A percentile compares a stretch with the other conserved stretches of the same genome.
Evolutionary conservation across 2,329 filamentous ascomycete species (phyloP).

Genomic region (Verticillium albo-atrum): DNA sequence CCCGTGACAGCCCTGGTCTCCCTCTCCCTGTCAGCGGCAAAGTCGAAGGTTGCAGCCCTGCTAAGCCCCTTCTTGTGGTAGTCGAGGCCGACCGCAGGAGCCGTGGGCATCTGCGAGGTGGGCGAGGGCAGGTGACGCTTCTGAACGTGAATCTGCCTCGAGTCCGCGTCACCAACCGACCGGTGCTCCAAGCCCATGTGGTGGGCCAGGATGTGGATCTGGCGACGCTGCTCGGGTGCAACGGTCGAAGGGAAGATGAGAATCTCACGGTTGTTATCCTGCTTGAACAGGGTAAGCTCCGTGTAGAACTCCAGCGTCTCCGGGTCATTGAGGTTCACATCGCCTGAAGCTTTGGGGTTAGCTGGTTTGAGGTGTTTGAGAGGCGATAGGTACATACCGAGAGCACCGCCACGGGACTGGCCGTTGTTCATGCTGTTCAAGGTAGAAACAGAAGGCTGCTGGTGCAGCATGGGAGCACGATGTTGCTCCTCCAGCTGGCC

Average conservation of each 20-base stretch:
- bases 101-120: constrained; percentile 50
- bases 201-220: constrained; percentile 90
- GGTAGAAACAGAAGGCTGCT: constrained; percentile 82
- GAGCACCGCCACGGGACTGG: constrained; percentile 38
- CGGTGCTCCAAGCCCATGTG: constrained; percentile 90
- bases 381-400: constrained; percentile 3
- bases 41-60: constrained; percentile 95
- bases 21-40: constrained; percentile 75
- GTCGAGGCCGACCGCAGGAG: constrained; percentile 64
- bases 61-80: constrained; percentile 80
- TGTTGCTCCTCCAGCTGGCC: constrained; percentile 98
- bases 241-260: constrained; percentile 80
- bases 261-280: constrained; percentile 70
- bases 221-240: constrained; percentile 77
- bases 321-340: constrained; percentile 89
- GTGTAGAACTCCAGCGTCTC: constrained; percentile 85
- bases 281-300: constrained; percentile 83
- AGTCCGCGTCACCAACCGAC: constrained; percentile 82
- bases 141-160: constrained; percentile 86
- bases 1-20: constrained; percentile 61
- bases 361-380: constrained; percentile 4
- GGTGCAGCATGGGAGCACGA: constrained; percentile 70
- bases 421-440: constrained; percentile 62
- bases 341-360: constrained; percentile 32
- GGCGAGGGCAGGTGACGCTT: constrained; percentile 55